Evolutionary conservation across 2,329 filamentous ascomycete genomes (phyloP).

Genomic region (Phialemoniopsis sp.): DNA sequence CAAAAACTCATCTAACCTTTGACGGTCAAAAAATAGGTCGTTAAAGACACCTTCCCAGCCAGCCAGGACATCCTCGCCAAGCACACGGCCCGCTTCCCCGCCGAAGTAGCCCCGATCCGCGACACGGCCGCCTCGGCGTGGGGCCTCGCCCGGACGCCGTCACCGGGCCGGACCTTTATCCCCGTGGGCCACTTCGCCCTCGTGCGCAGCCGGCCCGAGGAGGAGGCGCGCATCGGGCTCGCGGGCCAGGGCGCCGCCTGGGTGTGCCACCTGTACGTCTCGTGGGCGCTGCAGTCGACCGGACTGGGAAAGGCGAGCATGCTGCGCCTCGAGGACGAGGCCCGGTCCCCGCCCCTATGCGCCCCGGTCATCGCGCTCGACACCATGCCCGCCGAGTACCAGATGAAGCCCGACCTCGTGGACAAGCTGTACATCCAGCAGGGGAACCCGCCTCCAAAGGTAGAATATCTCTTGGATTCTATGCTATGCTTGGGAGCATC

Average conservation of each 20-base stretch:
- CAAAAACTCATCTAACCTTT: too few relatives aligned
- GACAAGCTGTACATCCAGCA: conserved; percentile 18
- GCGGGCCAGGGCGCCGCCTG: conserved; percentile 24
- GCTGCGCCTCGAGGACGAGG: conserved; percentile 24
- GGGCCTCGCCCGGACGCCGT: conserved; percentile 19
- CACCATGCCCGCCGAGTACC: conserved; percentile 22
- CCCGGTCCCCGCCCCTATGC: conserved; percentile 22
- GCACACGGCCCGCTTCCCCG: conserved; percentile 21
- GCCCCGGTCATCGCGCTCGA: conserved; percentile 29
- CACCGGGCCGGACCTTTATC: conserved; percentile 19
- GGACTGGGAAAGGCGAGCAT: conserved; percentile 31
- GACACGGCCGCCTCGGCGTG: conserved; percentile 25
- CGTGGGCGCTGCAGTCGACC: conserved; percentile 27
- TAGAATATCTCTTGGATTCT: conserved; percentile 11
- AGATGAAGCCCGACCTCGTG: conserved; percentile 16
- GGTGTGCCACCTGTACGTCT: conserved; percentile 35
- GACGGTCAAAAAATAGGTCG: conserved; percentile 11
- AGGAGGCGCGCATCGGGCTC: conserved; percentile 20
- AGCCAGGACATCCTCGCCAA: conserved; percentile 19
- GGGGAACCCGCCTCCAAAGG: conserved; percentile 17
- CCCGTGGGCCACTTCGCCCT: conserved; percentile 35
- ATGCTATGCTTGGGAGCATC: not conserved
- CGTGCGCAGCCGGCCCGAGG: conserved; percentile 22
- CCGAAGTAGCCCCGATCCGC: conserved; percentile 22
- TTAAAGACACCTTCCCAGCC: conserved; percentile 21